phyloP scores from a whole-genome alignment of 2,329 filamentous ascomycete genomes.

The Didymella lethalis region DNA sequence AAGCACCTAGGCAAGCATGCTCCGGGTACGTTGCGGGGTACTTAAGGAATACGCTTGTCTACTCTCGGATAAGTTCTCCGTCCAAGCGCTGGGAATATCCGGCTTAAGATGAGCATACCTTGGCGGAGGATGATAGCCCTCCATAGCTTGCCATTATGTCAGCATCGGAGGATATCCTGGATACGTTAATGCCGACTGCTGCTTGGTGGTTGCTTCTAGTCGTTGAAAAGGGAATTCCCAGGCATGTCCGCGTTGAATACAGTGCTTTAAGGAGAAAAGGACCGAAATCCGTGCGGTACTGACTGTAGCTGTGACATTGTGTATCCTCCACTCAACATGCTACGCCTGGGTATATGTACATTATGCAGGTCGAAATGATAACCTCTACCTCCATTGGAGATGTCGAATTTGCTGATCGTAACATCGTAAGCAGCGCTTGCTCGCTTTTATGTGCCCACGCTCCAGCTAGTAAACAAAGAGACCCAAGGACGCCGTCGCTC shows the following conservation, averaged over 20 bases:
- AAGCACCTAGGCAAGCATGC: not conserved
- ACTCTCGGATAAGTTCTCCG: conserved; percentile 18
- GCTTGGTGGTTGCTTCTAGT: too few species aligned
- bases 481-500: conserved; percentile 13
- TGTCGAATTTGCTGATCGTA: conserved; percentile 11
- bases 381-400: conserved; percentile 4
- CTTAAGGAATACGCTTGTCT: not conserved
- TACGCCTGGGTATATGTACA: conserved; percentile 21
- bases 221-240: too few species aligned
- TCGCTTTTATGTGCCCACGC: conserved; percentile 12
- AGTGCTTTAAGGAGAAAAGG: not conserved
- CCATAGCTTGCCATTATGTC: not conserved
- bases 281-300: not conserved
- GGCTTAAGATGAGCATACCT: conserved; percentile 5
- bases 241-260: too few species aligned
- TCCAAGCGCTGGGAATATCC: not conserved
- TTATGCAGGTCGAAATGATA: conserved; percentile 6
- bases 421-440: conserved; percentile 14
- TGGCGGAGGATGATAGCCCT: conserved; percentile 2
- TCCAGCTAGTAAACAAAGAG: not conserved
- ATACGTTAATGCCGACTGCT: too few species aligned
- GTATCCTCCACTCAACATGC: conserved; percentile 9
- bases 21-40: conserved; percentile 11
- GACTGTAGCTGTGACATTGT: conserved; percentile 18
- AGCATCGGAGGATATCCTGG: not conserved